Evolutionary conservation across 2,329 filamentous ascomycete species (phyloP).

Genomic region (Ceratocystis lukuohia): DNA sequence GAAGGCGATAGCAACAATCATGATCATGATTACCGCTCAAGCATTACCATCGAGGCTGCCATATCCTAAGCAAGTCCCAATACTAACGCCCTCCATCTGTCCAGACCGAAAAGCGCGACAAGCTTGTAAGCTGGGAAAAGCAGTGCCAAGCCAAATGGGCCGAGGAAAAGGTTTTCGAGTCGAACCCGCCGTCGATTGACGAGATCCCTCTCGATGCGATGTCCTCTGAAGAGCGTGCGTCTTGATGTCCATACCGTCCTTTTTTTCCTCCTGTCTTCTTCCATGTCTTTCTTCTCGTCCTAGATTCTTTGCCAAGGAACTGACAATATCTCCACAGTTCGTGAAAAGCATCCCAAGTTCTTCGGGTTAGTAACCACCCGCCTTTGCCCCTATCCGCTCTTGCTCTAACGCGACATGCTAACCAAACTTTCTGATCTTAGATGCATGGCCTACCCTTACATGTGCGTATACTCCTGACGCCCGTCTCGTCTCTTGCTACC

Average conservation of each 20-base stretch:
- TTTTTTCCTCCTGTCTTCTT: neutral
- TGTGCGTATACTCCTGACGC: constrained; percentile 24
- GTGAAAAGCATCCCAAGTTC: constrained; percentile 77
- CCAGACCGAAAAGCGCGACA: constrained; percentile 76
- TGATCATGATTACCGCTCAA: neutral
- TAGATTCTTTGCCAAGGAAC: neutral
- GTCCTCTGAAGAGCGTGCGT: constrained; percentile 46
- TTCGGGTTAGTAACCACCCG: constrained; percentile 44
- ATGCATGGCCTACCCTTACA: constrained; percentile 31
- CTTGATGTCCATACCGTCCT: neutral
- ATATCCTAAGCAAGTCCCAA: neutral
- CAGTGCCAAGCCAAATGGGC: constrained; percentile 60
- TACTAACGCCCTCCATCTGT: constrained; percentile 10
- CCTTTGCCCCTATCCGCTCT: neutral
- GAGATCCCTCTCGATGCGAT: constrained; percentile 68
- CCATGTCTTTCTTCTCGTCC: neutral
- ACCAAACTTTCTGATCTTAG: neutral
- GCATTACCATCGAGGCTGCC: constrained; percentile 10
- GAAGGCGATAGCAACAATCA: no score
- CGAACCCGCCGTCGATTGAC: constrained; percentile 64
- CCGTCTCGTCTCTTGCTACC: neutral
- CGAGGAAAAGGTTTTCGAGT: constrained; percentile 64
- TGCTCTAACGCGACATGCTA: neutral
- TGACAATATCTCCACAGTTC: constrained; percentile 31
- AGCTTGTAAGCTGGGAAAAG: constrained; percentile 71